Conservation (phyloP, 768 basidiomycete species). For the Amanita rubescens region DNA sequence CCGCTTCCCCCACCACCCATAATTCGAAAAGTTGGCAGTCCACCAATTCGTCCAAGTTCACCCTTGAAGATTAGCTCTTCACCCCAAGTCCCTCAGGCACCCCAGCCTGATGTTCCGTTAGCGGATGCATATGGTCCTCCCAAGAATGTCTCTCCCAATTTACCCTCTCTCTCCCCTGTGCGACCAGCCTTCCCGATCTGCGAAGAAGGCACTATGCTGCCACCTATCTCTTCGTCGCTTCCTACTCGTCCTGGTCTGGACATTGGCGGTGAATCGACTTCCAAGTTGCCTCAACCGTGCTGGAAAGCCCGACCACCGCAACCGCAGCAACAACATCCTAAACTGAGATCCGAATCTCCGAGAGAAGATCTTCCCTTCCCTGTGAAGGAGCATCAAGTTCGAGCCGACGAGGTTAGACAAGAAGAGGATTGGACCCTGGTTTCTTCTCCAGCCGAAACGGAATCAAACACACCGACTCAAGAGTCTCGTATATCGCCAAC, state of each 20-base stretch:
- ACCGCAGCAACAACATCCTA: slow-evolving; percentile 13
- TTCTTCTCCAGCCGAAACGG: slow-evolving; percentile 13
- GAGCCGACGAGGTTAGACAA: slow-evolving; percentile 6
- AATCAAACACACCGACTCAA: slow-evolving; percentile 7
- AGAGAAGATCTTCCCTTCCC: slow-evolving; percentile 20
- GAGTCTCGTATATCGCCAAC: slow-evolving; percentile 9
- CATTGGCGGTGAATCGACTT: slow-evolving; percentile 38
- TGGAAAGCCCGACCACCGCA: slow-evolving; percentile 23
- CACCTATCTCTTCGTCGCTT: slow-evolving; percentile 22
- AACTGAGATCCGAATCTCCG: slow-evolving; percentile 21
- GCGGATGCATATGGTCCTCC: slow-evolving; percentile 15
- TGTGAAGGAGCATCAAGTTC: slow-evolving; percentile 3
- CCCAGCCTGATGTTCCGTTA: slow-evolving; percentile 14
- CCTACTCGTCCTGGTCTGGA: slow-evolving; percentile 46
- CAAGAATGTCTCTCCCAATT: slow-evolving; percentile 19
- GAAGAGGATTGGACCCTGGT: slow-evolving; percentile 19
- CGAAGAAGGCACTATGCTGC: slow-evolving; percentile 29
- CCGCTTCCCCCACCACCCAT: background rate
- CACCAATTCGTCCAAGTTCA: slow-evolving; percentile 26
- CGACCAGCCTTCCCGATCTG: slow-evolving; percentile 28
- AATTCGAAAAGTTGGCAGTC: background rate
- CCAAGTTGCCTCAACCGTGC: slow-evolving; percentile 32
- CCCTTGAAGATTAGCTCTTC: slow-evolving; percentile 28
- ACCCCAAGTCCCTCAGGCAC: slow-evolving; percentile 12
- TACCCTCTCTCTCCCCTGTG: slow-evolving; percentile 41